Evolutionary conservation across 148 eudicot species (phyloP), one percentile per base, ranked within the genome.

Genomic region (Mesembryanthemum crystallinum): DNA sequence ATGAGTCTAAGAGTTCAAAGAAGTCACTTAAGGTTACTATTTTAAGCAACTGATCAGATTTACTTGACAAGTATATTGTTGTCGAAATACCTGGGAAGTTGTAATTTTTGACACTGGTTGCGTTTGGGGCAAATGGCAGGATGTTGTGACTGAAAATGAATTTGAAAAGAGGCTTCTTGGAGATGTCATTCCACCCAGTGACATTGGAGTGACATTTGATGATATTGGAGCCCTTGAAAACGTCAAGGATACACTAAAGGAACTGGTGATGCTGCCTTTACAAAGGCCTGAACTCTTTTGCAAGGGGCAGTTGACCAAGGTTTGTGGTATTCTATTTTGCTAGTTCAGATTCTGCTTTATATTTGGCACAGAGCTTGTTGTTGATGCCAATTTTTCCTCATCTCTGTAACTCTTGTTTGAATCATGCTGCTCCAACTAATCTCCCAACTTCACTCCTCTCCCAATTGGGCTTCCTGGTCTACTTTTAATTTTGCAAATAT

Each of bases 151-250:
- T 20, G 98, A 95, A 80, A 92, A 95, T 85, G 98, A 95, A 47
- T 95, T 95, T 77, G 97, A 95, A 86, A 95, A 92, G 81, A 87
- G 88, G 67, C 98, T 95, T 76, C 75, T 82, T 23, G 91, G 82
- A 54, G 98, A 95, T 85, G 97, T 95, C 61, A 92, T 95, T 67
- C 98, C 97, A 13, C 96, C 99, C 60, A 89, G 76, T 85, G 99
- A 95, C 75, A 95, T 95, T 82, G 97, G 99, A 69, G 96, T 95
- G 35, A 90, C 96, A 20, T 95, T 95, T 89, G 94, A 95, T 82
- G 97, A 95, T 81, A 95, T 95, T 69, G 99, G 99, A 77, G 99
- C 99, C 23, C 92, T 95, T 71, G 97, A 95, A 87, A 95, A 90
- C 79, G 97, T 77, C 20, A 95, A 95, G 85, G 99, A 92, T 82